These are phyloP conservation scores for Nitzschia sp. DNA, from an alignment of 108 stramenopile genomes.

Conservation along the genomic window DNA sequence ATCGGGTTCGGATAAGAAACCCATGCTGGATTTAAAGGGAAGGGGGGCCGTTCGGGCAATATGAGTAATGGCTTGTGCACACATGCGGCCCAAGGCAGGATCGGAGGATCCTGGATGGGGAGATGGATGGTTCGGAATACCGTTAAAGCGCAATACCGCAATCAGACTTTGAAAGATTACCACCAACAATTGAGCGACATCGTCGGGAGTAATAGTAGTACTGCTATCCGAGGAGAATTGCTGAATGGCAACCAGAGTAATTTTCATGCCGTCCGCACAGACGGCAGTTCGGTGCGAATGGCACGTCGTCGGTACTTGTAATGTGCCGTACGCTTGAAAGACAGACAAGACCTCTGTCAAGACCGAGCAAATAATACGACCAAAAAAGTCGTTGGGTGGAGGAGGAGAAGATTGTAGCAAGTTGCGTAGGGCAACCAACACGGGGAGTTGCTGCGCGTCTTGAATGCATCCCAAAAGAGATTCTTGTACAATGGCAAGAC, in stretches of 20 bases:
- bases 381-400: conserved; percentile 31
- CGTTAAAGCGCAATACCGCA: conserved; percentile 71
- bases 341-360: conserved; percentile 60
- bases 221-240: conserved; percentile 46
- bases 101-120: conserved; percentile 43
- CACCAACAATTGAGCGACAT: conserved; percentile 54
- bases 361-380: conserved; percentile 40
- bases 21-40: conserved; percentile 72
- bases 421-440: conserved; percentile 46
- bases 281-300: conserved; percentile 42
- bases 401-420: conserved; percentile 38
- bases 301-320: neutral
- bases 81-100: conserved; percentile 70
- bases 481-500: conserved; percentile 45
- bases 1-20: conserved; percentile 49
- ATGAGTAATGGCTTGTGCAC: conserved; percentile 75
- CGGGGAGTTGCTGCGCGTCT: conserved; percentile 35
- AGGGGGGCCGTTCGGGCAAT: conserved; percentile 65
- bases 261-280: conserved; percentile 71
- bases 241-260: conserved; percentile 71
- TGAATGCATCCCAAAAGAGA: conserved; percentile 19
- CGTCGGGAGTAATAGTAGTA: conserved; percentile 34
- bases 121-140: conserved; percentile 74
- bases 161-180: conserved; percentile 61
- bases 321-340: conserved; percentile 61